A percentile compares a stretch with the other conserved stretches of the same genome.
phyloP scores from a whole-genome alignment of 2,329 filamentous ascomycete species.

The Colletotrichum endophyticum region DNA sequence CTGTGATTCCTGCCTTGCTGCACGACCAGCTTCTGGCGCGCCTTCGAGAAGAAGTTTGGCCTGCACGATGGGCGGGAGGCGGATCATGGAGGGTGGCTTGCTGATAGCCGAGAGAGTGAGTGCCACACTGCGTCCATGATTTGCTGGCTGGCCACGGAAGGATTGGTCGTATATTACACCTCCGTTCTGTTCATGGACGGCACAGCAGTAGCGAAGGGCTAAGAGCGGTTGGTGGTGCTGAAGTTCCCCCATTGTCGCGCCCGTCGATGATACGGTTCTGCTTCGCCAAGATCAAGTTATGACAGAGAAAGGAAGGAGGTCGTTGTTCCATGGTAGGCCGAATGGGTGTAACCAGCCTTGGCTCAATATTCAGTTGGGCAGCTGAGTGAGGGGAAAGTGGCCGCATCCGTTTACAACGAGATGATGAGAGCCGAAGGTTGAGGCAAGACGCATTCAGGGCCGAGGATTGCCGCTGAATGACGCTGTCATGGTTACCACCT shows the following conservation, averaged over 20 bases:
- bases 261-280: background rate
- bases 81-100: background rate
- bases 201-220: background rate
- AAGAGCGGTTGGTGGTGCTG: background rate
- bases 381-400: background rate
- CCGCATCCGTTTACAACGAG: background rate
- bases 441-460: background rate
- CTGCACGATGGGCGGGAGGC: background rate
- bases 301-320: background rate
- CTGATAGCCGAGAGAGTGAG: constrained; percentile 3
- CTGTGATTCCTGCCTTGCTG: background rate
- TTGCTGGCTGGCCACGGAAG: background rate
- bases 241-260: background rate
- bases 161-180: background rate
- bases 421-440: background rate
- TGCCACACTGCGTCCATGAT: background rate
- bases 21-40: constrained; percentile 14
- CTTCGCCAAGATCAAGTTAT: background rate
- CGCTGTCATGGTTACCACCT: background rate
- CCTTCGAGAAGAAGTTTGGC: constrained; percentile 15
- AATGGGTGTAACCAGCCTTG: background rate
- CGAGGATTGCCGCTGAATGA: background rate
- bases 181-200: background rate
- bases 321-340: background rate
- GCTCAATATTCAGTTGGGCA: background rate